Evolutionary conservation across 129 eudicot genomes (phyloP), one percentile per base, ranked within the genome.

Genomic region (Artemisia argyi): DNA sequence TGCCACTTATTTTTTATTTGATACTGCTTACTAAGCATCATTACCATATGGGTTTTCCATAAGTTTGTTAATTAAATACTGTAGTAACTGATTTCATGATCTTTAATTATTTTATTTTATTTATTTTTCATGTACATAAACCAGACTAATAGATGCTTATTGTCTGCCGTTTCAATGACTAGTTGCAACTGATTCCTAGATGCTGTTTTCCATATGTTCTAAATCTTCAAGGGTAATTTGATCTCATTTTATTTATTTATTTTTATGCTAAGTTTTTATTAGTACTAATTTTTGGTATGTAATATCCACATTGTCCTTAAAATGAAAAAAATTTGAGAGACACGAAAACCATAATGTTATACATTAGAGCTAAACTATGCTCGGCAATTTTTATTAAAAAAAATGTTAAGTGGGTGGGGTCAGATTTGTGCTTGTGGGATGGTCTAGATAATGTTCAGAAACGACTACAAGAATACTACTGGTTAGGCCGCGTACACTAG

Each of bases 121-220:
- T 22, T 68, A 73, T 73, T 61, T 72, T 66, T 55, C 32, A 55
- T 69, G 76, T 68, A 72, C 71, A 28, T 68, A 63, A 68, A 71
- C 69, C 69, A 78, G 82, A 72, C 65, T 52, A 78, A 76, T 47
- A 86, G 95, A 92, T 92, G 96, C 98, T 92, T 79, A 18, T 73
- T 92, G 96, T 89, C 98, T 87, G 83, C 98, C 69, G 79, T 80
- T 87, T 83, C 87, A 81, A 84, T 83, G 87, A 79, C 89, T 80
- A 74, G 75, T 85, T 80, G 73, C 81, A 87, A 77, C 97, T 89
- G 82, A 89, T 87, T 82, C 84, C 87, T 69, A 89, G 92, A 89
- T 90, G 96, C 91, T 89, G 91, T 89, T 90, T 92, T 87, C 85
- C 48, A 84, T 77, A 47, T 77, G 76, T 72, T 77, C 51, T 77